phyloP scores from a whole-genome alignment of 192 early-diverging fungal species.

The Mortierella hygrophila region DNA sequence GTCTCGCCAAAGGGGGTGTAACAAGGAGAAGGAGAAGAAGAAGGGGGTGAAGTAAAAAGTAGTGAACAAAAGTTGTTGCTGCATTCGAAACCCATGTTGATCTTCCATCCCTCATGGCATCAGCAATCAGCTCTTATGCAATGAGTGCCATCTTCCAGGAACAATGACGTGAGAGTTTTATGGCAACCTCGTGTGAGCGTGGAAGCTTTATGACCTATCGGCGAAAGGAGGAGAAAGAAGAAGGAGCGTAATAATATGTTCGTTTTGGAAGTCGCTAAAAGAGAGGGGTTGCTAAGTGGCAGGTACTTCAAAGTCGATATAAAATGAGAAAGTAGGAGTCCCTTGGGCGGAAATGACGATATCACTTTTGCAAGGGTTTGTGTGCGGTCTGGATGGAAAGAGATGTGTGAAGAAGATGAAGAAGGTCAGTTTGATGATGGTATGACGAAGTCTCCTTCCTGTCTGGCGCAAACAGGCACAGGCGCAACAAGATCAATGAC shows the following conservation, averaged over 20 bases:
- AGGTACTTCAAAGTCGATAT: not conserved
- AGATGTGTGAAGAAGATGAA: not conserved
- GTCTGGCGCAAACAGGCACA: too few relatives aligned
- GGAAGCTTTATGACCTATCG: not conserved
- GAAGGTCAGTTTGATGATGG: not conserved
- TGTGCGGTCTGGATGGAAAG: too few relatives aligned
- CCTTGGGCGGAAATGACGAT: not conserved
- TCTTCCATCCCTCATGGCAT: not conserved
- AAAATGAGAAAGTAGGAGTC: not conserved
- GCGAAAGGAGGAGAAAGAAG: not conserved
- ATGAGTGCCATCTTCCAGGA: too few relatives aligned
- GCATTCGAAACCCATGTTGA: not conserved
- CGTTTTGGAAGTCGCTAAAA: not conserved
- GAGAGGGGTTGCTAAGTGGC: not conserved
- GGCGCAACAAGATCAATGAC: not conserved
- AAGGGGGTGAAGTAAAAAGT: not conserved
- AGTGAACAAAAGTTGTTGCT: not conserved
- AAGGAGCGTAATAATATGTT: too few relatives aligned
- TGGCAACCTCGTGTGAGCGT: not conserved
- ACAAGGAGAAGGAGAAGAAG: not conserved
- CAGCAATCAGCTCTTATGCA: not conserved
- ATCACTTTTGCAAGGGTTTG: not conserved
- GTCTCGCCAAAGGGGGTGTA: not conserved
- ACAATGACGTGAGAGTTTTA: not conserved
- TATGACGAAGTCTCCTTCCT: not conserved